Evolutionary conservation across 306 rosid genomes (phyloP), one percentile per base, ranked within the genome.

Genomic region (Boehmeria nivea): DNA sequence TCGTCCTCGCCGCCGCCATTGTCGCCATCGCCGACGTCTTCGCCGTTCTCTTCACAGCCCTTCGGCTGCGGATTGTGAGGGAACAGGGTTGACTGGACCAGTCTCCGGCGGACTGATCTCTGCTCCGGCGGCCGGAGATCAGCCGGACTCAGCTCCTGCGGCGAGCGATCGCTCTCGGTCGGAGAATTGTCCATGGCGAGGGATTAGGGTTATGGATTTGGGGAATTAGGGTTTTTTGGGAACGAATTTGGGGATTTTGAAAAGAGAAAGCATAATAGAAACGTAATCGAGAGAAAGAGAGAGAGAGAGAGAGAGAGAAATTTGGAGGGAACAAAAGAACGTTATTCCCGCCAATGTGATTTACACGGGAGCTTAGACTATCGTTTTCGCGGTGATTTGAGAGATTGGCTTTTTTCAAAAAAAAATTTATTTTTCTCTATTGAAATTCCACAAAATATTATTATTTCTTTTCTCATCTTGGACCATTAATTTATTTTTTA

Each of bases 31-130:
- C 10, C 45, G 16, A 11, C 62, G n/a, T 50, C 62, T 6, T 38
- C 70, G 6, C 31, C 45, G 55, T 69, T 60, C 31, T 62, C 73
- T 49, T 60, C 72, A 55, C 50, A 52, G 21, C 72, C 73, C 24
- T 57, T 72, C 1, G 82, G 69, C 28, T 57, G 76, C 2, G 88
- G 72, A 38, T 67, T 88, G 21, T 26, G 86, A 15, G 83, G 88
- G 68, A 80, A 68, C 50, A 85, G 79, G 51, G 97, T 88, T 8
- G 91, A 71, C 47, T 88, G 97, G 14, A 85, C 83, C 75, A 85
- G 54, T 57, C 64, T 67, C 64, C 83, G 80, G 57, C 68, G 68
- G 45, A 66, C 69, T 33, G 57, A 16, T 15, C 61, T 42, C 59
- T 52, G 67, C 22, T 42, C 65, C 52, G 63, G 66, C 33, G 44